phyloP scores from a whole-genome alignment of 192 early-diverging fungal species.

The Coemansia sp. region DNA sequence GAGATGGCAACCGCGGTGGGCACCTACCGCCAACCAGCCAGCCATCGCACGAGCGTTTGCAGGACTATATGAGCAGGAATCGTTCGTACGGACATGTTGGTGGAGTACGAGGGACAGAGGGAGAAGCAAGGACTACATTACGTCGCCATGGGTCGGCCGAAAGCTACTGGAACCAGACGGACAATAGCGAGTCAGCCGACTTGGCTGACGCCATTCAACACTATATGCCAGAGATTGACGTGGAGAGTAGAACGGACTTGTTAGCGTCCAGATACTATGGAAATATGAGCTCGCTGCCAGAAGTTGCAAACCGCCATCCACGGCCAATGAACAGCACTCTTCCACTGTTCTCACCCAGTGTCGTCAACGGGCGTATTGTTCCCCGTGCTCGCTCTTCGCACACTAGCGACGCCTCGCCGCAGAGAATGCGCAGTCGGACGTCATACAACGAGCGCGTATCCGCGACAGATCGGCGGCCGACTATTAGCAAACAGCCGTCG shows the following conservation, averaged over 20 bases:
- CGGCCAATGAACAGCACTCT: slow-evolving; percentile 53
- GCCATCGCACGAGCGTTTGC: not conserved
- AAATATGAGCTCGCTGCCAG: slow-evolving; percentile 34
- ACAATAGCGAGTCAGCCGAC: slow-evolving; percentile 6
- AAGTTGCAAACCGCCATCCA: slow-evolving; percentile 28
- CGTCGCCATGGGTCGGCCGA: slow-evolving; percentile 9
- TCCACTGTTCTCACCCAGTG: slow-evolving; percentile 52
- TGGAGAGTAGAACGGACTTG: slow-evolving; percentile 21
- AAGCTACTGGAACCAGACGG: slow-evolving; percentile 13
- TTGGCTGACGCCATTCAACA: slow-evolving; percentile 38
- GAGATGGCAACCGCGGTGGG: not conserved
- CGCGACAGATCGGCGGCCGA: not conserved
- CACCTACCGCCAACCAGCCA: not conserved
- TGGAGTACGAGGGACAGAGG: not conserved
- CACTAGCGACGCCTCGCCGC: slow-evolving; percentile 22
- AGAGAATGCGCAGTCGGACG: not conserved
- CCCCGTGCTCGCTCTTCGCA: slow-evolving; percentile 17
- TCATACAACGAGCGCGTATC: not conserved
- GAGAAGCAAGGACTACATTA: not conserved
- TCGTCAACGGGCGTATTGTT: slow-evolving; percentile 22
- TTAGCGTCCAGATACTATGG: slow-evolving; percentile 47
- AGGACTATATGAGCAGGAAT: not conserved
- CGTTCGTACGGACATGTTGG: not conserved
- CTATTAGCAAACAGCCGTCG: not conserved
- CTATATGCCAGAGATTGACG: slow-evolving; percentile 43